These are phyloP conservation scores for Withania somnifera DNA, from an alignment of 305 asterid genomes.

Conservation along the genomic window DNA sequence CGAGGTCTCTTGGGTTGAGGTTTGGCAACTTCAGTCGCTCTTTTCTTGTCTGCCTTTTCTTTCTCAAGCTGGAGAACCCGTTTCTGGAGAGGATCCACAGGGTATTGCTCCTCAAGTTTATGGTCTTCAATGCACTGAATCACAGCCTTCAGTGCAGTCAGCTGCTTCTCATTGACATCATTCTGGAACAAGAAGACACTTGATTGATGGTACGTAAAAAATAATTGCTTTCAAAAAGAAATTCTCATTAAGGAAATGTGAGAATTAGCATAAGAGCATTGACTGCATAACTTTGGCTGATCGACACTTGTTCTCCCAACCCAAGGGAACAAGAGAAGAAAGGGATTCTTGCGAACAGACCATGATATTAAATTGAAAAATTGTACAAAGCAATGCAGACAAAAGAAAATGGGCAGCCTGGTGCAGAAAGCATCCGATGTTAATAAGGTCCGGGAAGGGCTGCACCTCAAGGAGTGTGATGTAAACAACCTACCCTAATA, in stretches of 20 bases:
- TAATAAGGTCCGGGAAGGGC: too few relatives aligned
- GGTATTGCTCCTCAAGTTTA: slow-evolving; percentile 65
- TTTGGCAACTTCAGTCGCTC: slow-evolving; percentile 88
- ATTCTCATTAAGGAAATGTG: background rate
- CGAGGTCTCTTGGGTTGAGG: slow-evolving; percentile 97
- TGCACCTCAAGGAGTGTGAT: too few relatives aligned
- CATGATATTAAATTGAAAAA: background rate
- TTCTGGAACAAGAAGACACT: slow-evolving; percentile 29
- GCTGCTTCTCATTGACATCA: slow-evolving; percentile 82
- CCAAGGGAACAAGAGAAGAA: too few relatives aligned
- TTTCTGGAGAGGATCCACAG: slow-evolving; percentile 77
- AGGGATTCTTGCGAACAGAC: background rate
- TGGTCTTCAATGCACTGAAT: slow-evolving; percentile 90
- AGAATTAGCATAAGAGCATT: background rate
- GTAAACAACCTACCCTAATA: too few relatives aligned
- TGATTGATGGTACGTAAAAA: background rate
- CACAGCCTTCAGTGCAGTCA: slow-evolving; percentile 81
- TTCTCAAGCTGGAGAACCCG: slow-evolving; percentile 75
- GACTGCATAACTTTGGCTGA: background rate
- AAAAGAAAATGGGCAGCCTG: too few relatives aligned
- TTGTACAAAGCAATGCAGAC: too few relatives aligned
- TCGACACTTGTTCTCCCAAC: too few relatives aligned
- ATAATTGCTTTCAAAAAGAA: background rate
- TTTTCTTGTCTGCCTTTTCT: slow-evolving; percentile 92
- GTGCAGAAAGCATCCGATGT: too few relatives aligned